phyloP scores from a whole-genome alignment of 352 stramenopile species.

The Globisporangium lucens region DNA sequence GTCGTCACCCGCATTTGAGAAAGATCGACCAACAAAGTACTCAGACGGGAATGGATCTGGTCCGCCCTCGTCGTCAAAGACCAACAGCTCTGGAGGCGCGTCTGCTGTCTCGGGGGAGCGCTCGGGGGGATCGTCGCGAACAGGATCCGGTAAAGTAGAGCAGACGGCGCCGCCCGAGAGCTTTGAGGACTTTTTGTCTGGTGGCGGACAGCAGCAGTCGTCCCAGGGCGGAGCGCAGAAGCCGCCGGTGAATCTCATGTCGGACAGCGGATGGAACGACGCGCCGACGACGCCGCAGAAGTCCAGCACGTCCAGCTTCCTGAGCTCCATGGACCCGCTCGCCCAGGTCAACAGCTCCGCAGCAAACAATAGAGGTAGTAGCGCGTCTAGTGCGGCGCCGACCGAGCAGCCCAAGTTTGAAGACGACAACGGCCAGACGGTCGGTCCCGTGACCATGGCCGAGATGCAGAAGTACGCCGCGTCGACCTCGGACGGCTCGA shows the following conservation, averaged over 20 bases:
- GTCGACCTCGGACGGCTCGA: constrained; percentile 71
- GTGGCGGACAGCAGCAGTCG: constrained; percentile 21
- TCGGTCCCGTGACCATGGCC: constrained; percentile 77
- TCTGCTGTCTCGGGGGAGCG: background rate
- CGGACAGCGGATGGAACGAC: constrained; percentile 50
- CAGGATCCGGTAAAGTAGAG: constrained; percentile 23
- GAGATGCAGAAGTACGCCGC: constrained; percentile 73
- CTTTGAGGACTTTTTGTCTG: constrained; percentile 79
- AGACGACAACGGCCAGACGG: constrained; percentile 73
- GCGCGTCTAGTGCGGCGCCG: constrained; percentile 6
- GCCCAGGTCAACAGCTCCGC: constrained; percentile 25
- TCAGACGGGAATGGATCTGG: constrained; percentile 36
- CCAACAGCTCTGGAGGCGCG: constrained; percentile 18
- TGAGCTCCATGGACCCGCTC: constrained; percentile 71
- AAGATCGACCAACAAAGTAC: constrained; percentile 62
- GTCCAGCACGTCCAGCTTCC: constrained; percentile 40
- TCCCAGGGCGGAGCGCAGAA: constrained; percentile 14
- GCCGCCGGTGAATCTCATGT: constrained; percentile 70
- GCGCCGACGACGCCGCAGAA: constrained; percentile 26
- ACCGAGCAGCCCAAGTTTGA: constrained; percentile 69
- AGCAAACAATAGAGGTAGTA: constrained; percentile 5
- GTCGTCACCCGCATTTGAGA: constrained; percentile 42
- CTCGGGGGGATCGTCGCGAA: constrained; percentile 23
- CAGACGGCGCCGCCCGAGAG: constrained; percentile 30
- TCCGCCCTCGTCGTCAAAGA: background rate